phyloP scores from a whole-genome alignment of 495 filamentous ascomycete species.

The Acidiella bohemica region DNA sequence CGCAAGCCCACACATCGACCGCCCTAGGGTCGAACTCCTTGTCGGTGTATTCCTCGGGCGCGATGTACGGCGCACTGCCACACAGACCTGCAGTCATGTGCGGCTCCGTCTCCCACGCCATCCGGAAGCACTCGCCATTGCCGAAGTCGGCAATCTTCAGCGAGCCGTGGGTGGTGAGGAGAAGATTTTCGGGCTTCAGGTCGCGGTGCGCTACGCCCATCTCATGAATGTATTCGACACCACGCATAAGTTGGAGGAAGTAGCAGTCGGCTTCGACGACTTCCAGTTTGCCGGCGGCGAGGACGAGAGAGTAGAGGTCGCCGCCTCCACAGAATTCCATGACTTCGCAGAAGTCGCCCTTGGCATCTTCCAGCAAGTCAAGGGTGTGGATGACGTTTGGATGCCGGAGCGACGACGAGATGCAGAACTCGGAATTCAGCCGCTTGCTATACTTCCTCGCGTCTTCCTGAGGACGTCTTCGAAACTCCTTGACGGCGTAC shows the following conservation, averaged over 20 bases:
- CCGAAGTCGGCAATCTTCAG: slow-evolving; percentile 99
- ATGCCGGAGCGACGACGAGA: slow-evolving; percentile 89
- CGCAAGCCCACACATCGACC: slow-evolving; percentile 94
- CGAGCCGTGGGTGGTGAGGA: slow-evolving; percentile 83
- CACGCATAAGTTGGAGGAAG: slow-evolving; percentile 99
- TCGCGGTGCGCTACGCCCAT: slow-evolving; percentile 99
- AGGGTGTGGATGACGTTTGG: slow-evolving; percentile 98
- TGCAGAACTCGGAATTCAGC: slow-evolving; percentile 97
- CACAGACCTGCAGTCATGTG: slow-evolving; percentile 97
- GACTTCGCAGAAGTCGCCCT: slow-evolving; percentile 97
- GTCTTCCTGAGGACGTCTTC: slow-evolving; percentile 81
- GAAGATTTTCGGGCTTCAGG: slow-evolving; percentile 91
- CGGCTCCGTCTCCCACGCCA: slow-evolving; percentile 97
- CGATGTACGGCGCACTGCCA: slow-evolving; percentile 93
- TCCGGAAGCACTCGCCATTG: slow-evolving; percentile 98
- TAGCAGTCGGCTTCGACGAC: slow-evolving; percentile 92
- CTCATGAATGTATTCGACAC: slow-evolving; percentile 98
- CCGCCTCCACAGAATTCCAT: slow-evolving; percentile 99
- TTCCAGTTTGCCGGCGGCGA: slow-evolving; percentile 85
- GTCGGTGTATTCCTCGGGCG: slow-evolving; percentile 90
- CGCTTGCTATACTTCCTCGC: slow-evolving; percentile 96
- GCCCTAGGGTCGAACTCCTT: slow-evolving; percentile 93
- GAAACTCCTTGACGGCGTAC: slow-evolving; percentile 97
- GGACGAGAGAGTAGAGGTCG: slow-evolving; percentile 87
- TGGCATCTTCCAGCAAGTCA: slow-evolving; percentile 86